Percentiles rank a stretch among this genome's conserved stretches.
phyloP scores from a whole-genome alignment of 164 flowering plant species.

The Stephania japonica region DNA sequence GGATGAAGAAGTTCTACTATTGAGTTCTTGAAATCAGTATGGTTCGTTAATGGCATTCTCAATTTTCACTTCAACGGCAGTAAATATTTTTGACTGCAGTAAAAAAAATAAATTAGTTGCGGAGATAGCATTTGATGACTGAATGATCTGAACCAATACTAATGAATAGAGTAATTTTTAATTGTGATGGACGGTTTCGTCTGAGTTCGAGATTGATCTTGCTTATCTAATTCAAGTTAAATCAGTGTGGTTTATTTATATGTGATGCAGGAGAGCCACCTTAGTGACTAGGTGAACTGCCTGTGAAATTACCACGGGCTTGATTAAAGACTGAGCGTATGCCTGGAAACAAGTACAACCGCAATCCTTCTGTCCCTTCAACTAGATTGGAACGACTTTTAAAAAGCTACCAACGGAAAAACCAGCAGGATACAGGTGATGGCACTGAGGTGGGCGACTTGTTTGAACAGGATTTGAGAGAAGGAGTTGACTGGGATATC shows the following conservation, averaged over 20 bases:
- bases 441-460: conserved; percentile 10
- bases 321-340: conserved; percentile 10
- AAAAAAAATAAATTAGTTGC: background rate
- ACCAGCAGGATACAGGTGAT: conserved; percentile 13
- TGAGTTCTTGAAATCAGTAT: background rate
- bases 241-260: background rate
- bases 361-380: conserved; percentile 10
- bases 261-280: conserved; percentile 1
- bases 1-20: background rate
- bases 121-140: background rate
- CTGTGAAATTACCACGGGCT: conserved; percentile 6
- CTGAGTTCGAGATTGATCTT: background rate
- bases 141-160: background rate
- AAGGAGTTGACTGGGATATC: conserved; percentile 23
- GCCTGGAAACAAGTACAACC: conserved; percentile 29
- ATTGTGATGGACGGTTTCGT: background rate
- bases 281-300: background rate
- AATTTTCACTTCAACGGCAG: background rate
- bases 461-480: conserved; percentile 32
- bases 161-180: background rate
- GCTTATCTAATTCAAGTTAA: background rate
- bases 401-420: conserved; percentile 23
- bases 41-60: background rate
- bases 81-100: background rate
- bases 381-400: conserved; percentile 29